A percentile compares a stretch with the other conserved stretches of the same genome.
These are phyloP conservation scores for Sporopachydermia quercuum DNA, from an alignment of 805 yeast species.

Conservation along the genomic window DNA sequence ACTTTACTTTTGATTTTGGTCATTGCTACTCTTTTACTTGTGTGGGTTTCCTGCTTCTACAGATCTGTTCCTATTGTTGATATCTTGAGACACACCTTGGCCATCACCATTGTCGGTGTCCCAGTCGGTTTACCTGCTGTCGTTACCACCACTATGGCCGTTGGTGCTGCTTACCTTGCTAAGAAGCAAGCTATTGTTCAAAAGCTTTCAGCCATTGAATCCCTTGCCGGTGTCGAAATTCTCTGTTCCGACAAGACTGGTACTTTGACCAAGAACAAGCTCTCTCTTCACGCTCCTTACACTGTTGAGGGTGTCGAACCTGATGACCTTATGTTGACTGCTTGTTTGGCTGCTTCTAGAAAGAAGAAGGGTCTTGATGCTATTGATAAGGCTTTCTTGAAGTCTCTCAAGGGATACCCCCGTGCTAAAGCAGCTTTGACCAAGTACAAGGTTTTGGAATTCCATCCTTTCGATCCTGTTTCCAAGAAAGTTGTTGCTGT, in stretches of 20 bases:
- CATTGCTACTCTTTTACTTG: conserved; percentile 67
- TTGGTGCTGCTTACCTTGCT: conserved; percentile 97
- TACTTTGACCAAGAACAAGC: conserved; percentile 92
- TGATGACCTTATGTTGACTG: conserved; percentile 93
- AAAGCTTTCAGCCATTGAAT: conserved; percentile 91
- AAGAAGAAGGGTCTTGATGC: conserved; percentile 97
- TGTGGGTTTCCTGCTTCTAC: conserved; percentile 94
- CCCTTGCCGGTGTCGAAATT: conserved; percentile 93
- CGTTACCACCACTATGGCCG: conserved; percentile 96
- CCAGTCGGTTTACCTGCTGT: conserved; percentile 98
- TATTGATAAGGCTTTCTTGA: conserved; percentile 90
- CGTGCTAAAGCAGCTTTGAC: conserved; percentile 82
- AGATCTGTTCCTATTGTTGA: conserved; percentile 73
- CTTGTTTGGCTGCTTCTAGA: conserved; percentile 95
- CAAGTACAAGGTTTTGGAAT: conserved; percentile 78
- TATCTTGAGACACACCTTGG: conserved; percentile 83
- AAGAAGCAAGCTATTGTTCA: conserved; percentile 94
- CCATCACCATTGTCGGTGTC: conserved; percentile 93
- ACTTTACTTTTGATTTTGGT: conserved; percentile 80
- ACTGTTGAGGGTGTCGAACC: conserved; percentile 96
- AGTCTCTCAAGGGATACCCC: conserved; percentile 80
- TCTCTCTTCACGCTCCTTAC: conserved; percentile 93
- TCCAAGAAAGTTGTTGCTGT: conserved; percentile 90
- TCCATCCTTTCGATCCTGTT: conserved; percentile 97
- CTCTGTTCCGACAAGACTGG: conserved; percentile 96